Conservation (phyloP, 306 rosid species). For the Pterocarpus santalinus region DNA sequence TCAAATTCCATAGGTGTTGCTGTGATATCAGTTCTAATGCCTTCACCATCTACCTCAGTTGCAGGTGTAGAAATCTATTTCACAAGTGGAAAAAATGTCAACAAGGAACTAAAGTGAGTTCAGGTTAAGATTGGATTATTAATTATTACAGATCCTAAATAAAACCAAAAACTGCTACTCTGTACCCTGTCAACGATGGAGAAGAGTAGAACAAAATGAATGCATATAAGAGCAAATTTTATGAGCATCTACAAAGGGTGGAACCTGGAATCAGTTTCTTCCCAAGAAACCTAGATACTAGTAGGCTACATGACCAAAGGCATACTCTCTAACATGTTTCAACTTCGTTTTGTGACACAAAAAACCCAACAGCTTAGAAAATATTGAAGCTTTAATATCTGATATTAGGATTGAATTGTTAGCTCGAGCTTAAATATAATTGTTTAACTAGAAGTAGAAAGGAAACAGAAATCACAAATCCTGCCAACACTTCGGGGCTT, state of each 20-base stretch:
- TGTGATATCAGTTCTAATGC: constrained; percentile 62
- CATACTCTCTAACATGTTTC: background rate
- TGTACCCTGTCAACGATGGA: no score
- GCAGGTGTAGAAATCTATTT: constrained; percentile 68
- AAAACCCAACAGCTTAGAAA: background rate
- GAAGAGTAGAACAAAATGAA: background rate
- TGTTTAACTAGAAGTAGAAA: constrained; percentile 2
- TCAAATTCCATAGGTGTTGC: constrained; percentile 73
- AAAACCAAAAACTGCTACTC: background rate
- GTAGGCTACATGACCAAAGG: background rate
- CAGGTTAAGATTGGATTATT: constrained; percentile 6
- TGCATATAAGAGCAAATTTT: constrained; percentile 4
- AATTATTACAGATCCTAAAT: constrained; percentile 13
- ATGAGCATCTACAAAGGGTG: background rate
- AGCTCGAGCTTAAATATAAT: constrained; percentile 11
- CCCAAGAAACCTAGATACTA: background rate
- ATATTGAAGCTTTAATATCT: background rate
- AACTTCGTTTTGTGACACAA: background rate
- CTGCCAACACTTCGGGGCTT: constrained; percentile 6
- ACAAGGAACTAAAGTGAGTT: constrained; percentile 24
- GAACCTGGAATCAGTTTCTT: background rate
- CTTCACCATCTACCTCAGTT: constrained; percentile 80
- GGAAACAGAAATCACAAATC: constrained; percentile 17
- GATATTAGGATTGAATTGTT: background rate
- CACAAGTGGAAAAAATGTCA: constrained; percentile 5